These are phyloP conservation scores for Globisporangium viniferum DNA, from an alignment of 352 stramenopile genomes.

Conservation along the genomic window DNA sequence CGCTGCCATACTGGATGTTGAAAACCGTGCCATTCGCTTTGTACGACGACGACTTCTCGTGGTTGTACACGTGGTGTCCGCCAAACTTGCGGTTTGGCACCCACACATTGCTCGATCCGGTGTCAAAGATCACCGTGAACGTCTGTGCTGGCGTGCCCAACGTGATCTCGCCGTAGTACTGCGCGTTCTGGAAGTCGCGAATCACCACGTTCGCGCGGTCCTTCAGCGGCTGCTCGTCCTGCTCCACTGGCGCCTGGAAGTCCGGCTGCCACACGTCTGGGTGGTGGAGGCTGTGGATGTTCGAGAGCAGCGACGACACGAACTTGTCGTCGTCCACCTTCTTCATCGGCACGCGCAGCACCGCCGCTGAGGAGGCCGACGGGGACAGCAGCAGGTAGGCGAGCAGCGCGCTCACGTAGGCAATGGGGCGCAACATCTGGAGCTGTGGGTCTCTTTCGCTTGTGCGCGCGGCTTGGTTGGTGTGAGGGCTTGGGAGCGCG, in stretches of 20 bases:
- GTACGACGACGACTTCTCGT: constrained; percentile 59
- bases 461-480: neutral
- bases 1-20: constrained; percentile 86
- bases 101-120: constrained; percentile 32
- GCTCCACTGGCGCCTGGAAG: constrained; percentile 13
- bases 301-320: constrained; percentile 46
- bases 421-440: constrained; percentile 17
- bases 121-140: constrained; percentile 37
- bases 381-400: constrained; percentile 12
- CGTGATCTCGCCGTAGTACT: constrained; percentile 93
- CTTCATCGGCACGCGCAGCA: constrained; percentile 69
- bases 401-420: constrained; percentile 13
- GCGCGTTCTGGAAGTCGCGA: constrained; percentile 90
- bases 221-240: constrained; percentile 8
- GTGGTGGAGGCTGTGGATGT: constrained; percentile 34
- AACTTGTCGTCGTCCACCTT: constrained; percentile 69
- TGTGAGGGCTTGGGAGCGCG: neutral
- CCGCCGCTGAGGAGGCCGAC: constrained; percentile 13
- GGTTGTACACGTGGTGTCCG: constrained; percentile 55
- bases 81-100: constrained; percentile 24
- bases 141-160: constrained; percentile 29
- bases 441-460: neutral
- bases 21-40: constrained; percentile 72
- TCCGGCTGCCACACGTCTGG: constrained; percentile 49
- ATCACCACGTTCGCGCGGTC: constrained; percentile 64